A percentile compares a stretch with the other conserved stretches of the same genome.
phyloP scores from a whole-genome alignment of 2,329 filamentous ascomycete species.

The Colletotrichum cereale region DNA sequence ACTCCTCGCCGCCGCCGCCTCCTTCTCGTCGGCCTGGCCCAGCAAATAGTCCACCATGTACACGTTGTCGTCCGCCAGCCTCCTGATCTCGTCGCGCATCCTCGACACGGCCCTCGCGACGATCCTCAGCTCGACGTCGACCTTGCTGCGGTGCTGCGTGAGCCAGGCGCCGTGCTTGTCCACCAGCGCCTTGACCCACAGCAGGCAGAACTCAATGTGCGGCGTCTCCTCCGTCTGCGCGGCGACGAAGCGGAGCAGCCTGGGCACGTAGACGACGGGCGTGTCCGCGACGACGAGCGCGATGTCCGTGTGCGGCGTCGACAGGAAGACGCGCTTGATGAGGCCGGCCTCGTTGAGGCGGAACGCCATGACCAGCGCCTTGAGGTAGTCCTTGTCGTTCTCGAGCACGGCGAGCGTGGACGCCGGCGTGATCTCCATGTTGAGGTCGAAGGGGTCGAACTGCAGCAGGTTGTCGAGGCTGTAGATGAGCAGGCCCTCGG shows the following conservation, averaged over 20 bases:
- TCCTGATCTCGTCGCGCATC: constrained; percentile 85
- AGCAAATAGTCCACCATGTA: constrained; percentile 90
- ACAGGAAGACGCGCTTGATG: constrained; percentile 87
- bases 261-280: constrained; percentile 87
- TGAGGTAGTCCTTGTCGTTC: constrained; percentile 82
- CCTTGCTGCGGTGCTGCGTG: constrained; percentile 81
- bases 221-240: constrained; percentile 89
- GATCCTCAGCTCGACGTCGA: constrained; percentile 86
- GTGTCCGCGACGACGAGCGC: constrained; percentile 81
- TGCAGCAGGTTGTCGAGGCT: constrained; percentile 85
- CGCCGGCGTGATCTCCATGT: constrained; percentile 91
- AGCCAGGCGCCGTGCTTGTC: constrained; percentile 88
- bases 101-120: constrained; percentile 84
- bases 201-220: constrained; percentile 92
- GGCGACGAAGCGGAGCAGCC: constrained; percentile 88
- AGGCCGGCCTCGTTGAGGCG: constrained; percentile 89
- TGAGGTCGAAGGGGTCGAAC: constrained; percentile 97
- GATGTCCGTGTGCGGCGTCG: constrained; percentile 81
- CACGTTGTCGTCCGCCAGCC: constrained; percentile 87
- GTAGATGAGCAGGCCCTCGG: constrained; percentile 94
- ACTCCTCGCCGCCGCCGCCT: constrained; percentile 29
- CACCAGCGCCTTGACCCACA: constrained; percentile 89
- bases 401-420: constrained; percentile 80
- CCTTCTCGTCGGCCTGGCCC: constrained; percentile 56
- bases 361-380: constrained; percentile 97